These are phyloP conservation scores for Tricladium varicosporioides DNA, from an alignment of 2,329 filamentous ascomycete species.

Conservation along the genomic window DNA sequence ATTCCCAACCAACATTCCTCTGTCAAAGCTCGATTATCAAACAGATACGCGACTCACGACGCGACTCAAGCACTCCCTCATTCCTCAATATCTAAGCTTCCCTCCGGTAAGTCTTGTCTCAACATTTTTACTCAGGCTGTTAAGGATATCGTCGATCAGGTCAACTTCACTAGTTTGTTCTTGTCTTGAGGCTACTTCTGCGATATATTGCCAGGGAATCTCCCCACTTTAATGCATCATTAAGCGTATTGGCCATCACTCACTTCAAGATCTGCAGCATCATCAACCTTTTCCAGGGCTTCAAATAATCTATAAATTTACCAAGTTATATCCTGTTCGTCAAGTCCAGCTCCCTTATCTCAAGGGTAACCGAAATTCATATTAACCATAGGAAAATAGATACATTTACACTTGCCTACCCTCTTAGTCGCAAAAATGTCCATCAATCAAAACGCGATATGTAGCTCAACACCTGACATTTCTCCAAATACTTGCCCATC, in stretches of 20 bases:
- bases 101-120: constrained; percentile 24
- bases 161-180: constrained; percentile 7
- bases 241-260: constrained; percentile 18
- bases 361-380: background rate
- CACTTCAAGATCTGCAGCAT: constrained; percentile 19
- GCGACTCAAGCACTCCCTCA: constrained; percentile 17
- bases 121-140: constrained; percentile 13
- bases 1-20: constrained; percentile 18
- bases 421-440: constrained; percentile 18
- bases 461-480: constrained; percentile 9
- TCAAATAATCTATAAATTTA: constrained; percentile 2
- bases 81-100: constrained; percentile 21
- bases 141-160: constrained; percentile 12
- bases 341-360: background rate
- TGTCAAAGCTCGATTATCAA: constrained; percentile 14
- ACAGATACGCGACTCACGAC: constrained; percentile 21
- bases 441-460: constrained; percentile 6
- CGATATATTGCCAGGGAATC: constrained; percentile 23
- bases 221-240: constrained; percentile 15
- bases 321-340: constrained; percentile 13
- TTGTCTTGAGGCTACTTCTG: constrained; percentile 1
- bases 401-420: background rate
- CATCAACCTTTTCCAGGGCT: constrained; percentile 18
- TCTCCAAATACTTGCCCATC: constrained; percentile 8
- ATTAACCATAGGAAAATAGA: background rate